Conservation (phyloP, 2,329 filamentous ascomycete genomes). For the Sporothrix brasiliensis region DNA sequence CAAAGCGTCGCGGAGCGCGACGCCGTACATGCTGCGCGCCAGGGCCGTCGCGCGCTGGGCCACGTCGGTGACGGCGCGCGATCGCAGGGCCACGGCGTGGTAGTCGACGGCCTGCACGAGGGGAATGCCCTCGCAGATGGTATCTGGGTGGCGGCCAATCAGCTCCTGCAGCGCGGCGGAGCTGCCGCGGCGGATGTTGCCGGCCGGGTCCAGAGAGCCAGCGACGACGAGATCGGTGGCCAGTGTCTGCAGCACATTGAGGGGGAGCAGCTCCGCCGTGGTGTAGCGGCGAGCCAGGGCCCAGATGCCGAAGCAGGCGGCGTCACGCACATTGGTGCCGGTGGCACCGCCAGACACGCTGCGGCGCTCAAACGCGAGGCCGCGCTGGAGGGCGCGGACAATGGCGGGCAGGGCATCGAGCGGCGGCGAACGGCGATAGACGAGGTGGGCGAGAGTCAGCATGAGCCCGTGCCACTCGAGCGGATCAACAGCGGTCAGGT, state of each 20-base stretch:
- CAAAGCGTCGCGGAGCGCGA: constrained; percentile 69
- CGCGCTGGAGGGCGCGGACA: constrained; percentile 74
- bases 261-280: constrained; percentile 71
- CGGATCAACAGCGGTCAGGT: constrained; percentile 76
- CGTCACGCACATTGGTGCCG: constrained; percentile 89
- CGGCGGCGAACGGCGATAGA: constrained; percentile 83
- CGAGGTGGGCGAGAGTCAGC: constrained; percentile 80
- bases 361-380: constrained; percentile 85
- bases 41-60: constrained; percentile 69
- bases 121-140: constrained; percentile 75
- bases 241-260: constrained; percentile 72
- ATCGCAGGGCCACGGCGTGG: constrained; percentile 84
- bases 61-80: constrained; percentile 78
- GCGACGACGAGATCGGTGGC: constrained; percentile 80
- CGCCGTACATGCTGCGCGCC: constrained; percentile 64
- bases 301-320: constrained; percentile 96
- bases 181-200: constrained; percentile 89
- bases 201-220: constrained; percentile 83
- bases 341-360: constrained; percentile 81
- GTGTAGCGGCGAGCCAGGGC: constrained; percentile 84
- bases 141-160: constrained; percentile 88
- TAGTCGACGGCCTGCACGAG: constrained; percentile 92
- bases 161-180: constrained; percentile 94
- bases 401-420: constrained; percentile 70
- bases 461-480: constrained; percentile 91